phyloP scores from a whole-genome alignment of 116 monocot species.

The Posidonia oceanica region DNA sequence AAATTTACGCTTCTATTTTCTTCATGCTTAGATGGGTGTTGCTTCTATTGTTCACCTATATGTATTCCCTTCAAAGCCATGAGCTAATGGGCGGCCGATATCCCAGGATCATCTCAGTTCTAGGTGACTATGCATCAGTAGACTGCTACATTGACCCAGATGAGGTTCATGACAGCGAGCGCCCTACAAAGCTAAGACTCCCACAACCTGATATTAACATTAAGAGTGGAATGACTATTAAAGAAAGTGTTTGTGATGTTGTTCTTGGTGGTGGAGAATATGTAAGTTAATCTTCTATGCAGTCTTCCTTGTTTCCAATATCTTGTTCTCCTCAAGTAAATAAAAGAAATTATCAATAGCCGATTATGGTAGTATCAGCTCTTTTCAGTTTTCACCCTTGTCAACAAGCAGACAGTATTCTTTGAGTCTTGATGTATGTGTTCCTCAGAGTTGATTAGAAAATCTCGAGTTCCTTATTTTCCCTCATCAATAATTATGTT shows the following conservation, averaged over 20 bases:
- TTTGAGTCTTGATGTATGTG: too few relatives aligned
- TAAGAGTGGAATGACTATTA: conserved; percentile 56
- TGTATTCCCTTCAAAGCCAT: conserved; percentile 79
- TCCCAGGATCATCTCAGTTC: conserved; percentile 56
- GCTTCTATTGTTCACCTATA: conserved; percentile 84
- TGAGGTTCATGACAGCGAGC: conserved; percentile 84
- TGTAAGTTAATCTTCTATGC: conserved; percentile 27
- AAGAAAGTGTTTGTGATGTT: conserved; percentile 90
- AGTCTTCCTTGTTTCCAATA: too few relatives aligned
- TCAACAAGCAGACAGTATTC: too few relatives aligned
- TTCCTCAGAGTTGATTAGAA: neutral
- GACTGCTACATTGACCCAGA: conserved; percentile 83
- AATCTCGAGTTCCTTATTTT: too few relatives aligned
- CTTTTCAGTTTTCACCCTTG: too few relatives aligned
- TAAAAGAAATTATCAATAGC: too few relatives aligned
- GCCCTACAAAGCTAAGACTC: conserved; percentile 80
- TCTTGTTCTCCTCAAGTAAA: too few relatives aligned
- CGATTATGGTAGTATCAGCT: too few relatives aligned
- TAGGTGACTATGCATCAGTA: conserved; percentile 86
- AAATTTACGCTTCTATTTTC: conserved; percentile 3
- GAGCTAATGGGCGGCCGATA: conserved; percentile 63
- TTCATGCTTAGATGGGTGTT: conserved; percentile 88
- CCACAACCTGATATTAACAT: conserved; percentile 42
- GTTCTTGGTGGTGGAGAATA: conserved; percentile 92
- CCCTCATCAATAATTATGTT: neutral